These are phyloP conservation scores for Leccinum pallidistipes DNA, from an alignment of 1,284 basidiomycete genomes.

Conservation along the genomic window DNA sequence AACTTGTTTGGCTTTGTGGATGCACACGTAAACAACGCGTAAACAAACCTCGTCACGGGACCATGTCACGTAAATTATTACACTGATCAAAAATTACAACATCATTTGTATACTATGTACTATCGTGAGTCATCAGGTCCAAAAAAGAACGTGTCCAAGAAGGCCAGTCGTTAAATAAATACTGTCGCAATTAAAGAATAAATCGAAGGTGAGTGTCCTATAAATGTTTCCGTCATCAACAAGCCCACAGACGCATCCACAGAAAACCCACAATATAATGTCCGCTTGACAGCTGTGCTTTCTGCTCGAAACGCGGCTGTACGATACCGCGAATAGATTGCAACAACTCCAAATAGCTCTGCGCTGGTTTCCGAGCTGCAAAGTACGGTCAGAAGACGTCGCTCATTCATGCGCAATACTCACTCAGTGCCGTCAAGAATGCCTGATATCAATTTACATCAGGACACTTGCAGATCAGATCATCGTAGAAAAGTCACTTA, in stretches of 20 bases:
- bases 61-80: neutral
- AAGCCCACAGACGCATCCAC: neutral
- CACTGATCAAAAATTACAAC: slow-evolving; percentile 5
- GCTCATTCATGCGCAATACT: slow-evolving; percentile 17
- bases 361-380: slow-evolving; percentile 58
- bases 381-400: slow-evolving; percentile 3
- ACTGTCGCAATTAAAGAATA: slow-evolving; percentile 24
- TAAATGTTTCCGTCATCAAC: slow-evolving; percentile 11
- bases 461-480: neutral
- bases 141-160: slow-evolving; percentile 2
- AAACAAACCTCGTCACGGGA: slow-evolving; percentile 32
- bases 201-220: slow-evolving; percentile 31
- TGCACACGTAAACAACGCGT: slow-evolving; percentile 29
- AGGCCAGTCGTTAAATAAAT: slow-evolving; percentile 4
- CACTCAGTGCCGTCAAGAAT: slow-evolving; percentile 62
- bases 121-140: neutral
- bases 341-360: slow-evolving; percentile 76
- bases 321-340: slow-evolving; percentile 64
- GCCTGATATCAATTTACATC: slow-evolving; percentile 46
- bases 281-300: slow-evolving; percentile 75
- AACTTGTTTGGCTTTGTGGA: slow-evolving; percentile 37
- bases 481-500: slow-evolving; percentile 30
- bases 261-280: slow-evolving; percentile 60
- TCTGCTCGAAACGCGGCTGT: slow-evolving; percentile 70
- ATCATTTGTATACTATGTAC: neutral